phyloP scores from a whole-genome alignment of 257 asterid genomes.

The Galeopsis tetrahit region DNA sequence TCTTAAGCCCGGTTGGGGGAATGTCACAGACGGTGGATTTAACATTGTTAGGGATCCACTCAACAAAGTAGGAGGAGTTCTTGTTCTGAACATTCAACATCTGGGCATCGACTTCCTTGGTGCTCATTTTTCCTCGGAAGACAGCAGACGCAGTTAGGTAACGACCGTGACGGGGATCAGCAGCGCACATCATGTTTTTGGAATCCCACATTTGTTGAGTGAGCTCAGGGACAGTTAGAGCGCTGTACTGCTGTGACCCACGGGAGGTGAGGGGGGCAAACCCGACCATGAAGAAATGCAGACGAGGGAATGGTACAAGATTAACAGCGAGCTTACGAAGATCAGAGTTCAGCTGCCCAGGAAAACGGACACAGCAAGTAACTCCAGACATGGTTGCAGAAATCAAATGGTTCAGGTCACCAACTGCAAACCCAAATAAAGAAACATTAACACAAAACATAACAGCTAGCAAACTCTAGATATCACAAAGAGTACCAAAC shows the following conservation, averaged over 20 bases:
- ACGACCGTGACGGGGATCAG: slow-evolving; percentile 37
- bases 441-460: background rate
- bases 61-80: slow-evolving; percentile 43
- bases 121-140: slow-evolving; percentile 42
- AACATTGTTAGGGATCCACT: slow-evolving; percentile 47
- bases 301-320: slow-evolving; percentile 43
- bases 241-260: slow-evolving; percentile 40
- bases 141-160: slow-evolving; percentile 37
- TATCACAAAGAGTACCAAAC: background rate
- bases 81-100: slow-evolving; percentile 46
- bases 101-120: slow-evolving; percentile 36
- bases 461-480: background rate
- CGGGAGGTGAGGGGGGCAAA: slow-evolving; percentile 40
- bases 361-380: slow-evolving; percentile 41
- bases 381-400: slow-evolving; percentile 50
- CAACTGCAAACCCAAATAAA: slow-evolving; percentile 30
- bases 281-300: slow-evolving; percentile 42
- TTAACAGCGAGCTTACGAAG: slow-evolving; percentile 43
- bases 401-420: slow-evolving; percentile 44
- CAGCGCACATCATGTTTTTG: slow-evolving; percentile 42
- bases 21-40: slow-evolving; percentile 45
- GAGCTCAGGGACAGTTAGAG: slow-evolving; percentile 38
- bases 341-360: slow-evolving; percentile 42
- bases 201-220: slow-evolving; percentile 46
- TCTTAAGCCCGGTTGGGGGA: slow-evolving; percentile 44